Percentiles rank a stretch among this genome's conserved stretches.
Evolutionary conservation across 2,329 filamentous ascomycete genomes (phyloP).

Genomic region (Trichoderma simmonsii): DNA sequence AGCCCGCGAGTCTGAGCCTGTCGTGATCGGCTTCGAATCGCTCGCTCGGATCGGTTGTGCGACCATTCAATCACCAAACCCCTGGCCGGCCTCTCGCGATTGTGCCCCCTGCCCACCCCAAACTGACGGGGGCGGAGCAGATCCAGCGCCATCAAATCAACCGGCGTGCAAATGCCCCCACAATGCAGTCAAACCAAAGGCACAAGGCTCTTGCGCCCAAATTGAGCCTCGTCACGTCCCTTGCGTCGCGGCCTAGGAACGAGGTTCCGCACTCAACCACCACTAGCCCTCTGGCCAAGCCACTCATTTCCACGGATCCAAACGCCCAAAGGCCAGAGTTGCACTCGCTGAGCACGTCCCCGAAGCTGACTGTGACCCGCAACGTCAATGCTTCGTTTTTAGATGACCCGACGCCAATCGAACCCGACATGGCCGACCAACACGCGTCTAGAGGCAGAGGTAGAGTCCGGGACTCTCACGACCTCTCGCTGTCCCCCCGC

Average conservation of each 20-base stretch:
- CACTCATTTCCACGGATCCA: slow-evolving; percentile 19
- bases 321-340: slow-evolving; percentile 14
- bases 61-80: background rate
- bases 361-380: slow-evolving; percentile 17
- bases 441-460: slow-evolving; percentile 23
- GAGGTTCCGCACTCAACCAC: slow-evolving; percentile 17
- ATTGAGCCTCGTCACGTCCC: slow-evolving; percentile 20
- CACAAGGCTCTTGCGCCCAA: slow-evolving; percentile 8
- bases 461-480: slow-evolving; percentile 66
- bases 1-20: background rate
- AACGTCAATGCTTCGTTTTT: slow-evolving; percentile 28
- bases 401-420: slow-evolving; percentile 23
- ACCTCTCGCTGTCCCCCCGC: slow-evolving; percentile 74
- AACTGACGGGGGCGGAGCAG: slow-evolving; percentile 17
- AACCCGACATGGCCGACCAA: slow-evolving; percentile 28
- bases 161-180: slow-evolving; percentile 13
- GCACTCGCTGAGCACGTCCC: slow-evolving; percentile 17
- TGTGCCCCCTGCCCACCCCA: slow-evolving; percentile 1
- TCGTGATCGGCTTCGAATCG: background rate
- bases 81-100: background rate
- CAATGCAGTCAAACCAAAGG: slow-evolving; percentile 14
- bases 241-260: slow-evolving; percentile 19
- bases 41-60: background rate
- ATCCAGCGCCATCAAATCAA: slow-evolving; percentile 15
- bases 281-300: slow-evolving; percentile 17